These are phyloP conservation scores for California macrophylla DNA, from an alignment of 441 rosid genomes.

Conservation along the genomic window DNA sequence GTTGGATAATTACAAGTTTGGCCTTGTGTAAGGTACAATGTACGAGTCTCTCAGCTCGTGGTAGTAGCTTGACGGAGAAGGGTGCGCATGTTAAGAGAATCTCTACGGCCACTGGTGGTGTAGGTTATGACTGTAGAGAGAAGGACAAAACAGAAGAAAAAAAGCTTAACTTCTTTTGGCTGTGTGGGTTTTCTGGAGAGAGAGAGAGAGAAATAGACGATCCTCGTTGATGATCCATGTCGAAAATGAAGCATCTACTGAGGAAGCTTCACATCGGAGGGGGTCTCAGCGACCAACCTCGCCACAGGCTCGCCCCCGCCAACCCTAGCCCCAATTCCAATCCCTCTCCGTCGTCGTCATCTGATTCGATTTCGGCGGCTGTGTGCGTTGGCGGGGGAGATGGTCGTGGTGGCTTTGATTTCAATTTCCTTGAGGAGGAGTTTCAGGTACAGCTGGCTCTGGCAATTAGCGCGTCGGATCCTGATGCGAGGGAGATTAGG, in stretches of 20 bases:
- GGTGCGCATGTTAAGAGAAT: slow-evolving; percentile 67
- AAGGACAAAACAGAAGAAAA: not conserved
- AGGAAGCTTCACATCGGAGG: slow-evolving; percentile 87
- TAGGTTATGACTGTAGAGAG: slow-evolving; percentile 31
- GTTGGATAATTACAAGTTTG: too few relatives aligned
- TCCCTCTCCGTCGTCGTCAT: slow-evolving; percentile 12
- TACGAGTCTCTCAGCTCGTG: slow-evolving; percentile 26
- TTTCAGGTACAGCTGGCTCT: slow-evolving; percentile 83
- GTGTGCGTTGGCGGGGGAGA: not conserved
- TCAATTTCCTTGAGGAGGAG: slow-evolving; percentile 75
- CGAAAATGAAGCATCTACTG: slow-evolving; percentile 86
- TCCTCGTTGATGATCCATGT: slow-evolving; percentile 64
- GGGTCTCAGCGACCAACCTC: slow-evolving; percentile 40
- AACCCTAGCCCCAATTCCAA: slow-evolving; percentile 27
- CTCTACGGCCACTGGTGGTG: slow-evolving; percentile 35
- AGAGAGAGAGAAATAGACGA: not conserved
- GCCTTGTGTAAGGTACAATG: too few relatives aligned
- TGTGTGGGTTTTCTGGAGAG: not conserved
- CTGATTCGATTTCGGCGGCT: slow-evolving; percentile 23
- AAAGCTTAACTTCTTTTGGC: too few relatives aligned
- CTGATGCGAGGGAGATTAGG: slow-evolving; percentile 24
- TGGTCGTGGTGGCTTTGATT: slow-evolving; percentile 32
- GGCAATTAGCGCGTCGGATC: slow-evolving; percentile 86
- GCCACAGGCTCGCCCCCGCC: slow-evolving; percentile 32
- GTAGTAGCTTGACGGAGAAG: slow-evolving; percentile 48